A percentile compares a stretch with the other conserved stretches of the same genome.
Evolutionary conservation across 2,329 filamentous ascomycete genomes (phyloP).

Genomic region (Blastomyces parvus): DNA sequence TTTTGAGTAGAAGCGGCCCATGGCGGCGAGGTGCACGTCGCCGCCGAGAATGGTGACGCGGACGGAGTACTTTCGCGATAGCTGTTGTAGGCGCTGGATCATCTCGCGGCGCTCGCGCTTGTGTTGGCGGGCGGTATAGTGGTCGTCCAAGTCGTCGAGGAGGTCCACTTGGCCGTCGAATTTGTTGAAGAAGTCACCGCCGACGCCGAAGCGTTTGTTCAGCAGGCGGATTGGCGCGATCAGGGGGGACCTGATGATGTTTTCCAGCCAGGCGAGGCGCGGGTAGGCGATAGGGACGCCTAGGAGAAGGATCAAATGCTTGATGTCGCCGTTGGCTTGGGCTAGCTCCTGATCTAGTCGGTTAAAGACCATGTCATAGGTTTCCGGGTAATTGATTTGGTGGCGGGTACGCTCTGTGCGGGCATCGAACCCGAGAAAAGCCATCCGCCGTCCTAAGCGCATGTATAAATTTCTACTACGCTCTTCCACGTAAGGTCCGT

Average conservation of each 20-base stretch:
- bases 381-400: conserved; percentile 74
- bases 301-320: conserved; percentile 53
- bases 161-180: conserved; percentile 71
- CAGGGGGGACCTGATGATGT: conserved; percentile 74
- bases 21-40: conserved; percentile 55
- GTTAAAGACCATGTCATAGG: conserved; percentile 53
- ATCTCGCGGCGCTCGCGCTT: conserved; percentile 76
- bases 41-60: conserved; percentile 55
- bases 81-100: conserved; percentile 53
- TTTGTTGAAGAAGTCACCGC: conserved; percentile 79
- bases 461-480: conserved; percentile 53
- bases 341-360: conserved; percentile 45
- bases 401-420: conserved; percentile 73
- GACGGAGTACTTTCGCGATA: conserved; percentile 46
- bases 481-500: conserved; percentile 59
- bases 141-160: conserved; percentile 56
- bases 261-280: conserved; percentile 92
- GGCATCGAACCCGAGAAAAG: conserved; percentile 52
- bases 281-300: conserved; percentile 62
- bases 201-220: conserved; percentile 81
- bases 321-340: conserved; percentile 46
- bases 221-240: conserved; percentile 83
- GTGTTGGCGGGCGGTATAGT: conserved; percentile 83
- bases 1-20: conserved; percentile 57
- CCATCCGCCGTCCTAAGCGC: conserved; percentile 55